Evolutionary conservation across 768 basidiomycete species (phyloP).

Genomic region (Pluteus cervinus): DNA sequence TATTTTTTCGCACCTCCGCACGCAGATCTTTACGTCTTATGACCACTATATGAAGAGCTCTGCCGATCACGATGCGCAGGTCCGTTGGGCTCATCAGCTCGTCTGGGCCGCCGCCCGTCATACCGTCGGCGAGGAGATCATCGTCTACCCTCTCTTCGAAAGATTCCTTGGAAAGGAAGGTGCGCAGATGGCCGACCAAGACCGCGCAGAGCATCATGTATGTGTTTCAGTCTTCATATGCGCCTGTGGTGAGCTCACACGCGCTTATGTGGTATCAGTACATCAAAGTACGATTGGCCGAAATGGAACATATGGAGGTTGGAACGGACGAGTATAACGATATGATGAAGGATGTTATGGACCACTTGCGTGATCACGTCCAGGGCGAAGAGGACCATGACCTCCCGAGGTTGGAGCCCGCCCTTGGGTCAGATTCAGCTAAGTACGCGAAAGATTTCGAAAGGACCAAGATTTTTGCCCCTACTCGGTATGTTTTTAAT

Average conservation of each 20-base stretch:
- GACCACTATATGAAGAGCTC: conserved; percentile 36
- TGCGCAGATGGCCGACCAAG: conserved; percentile 42
- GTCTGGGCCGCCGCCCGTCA: conserved; percentile 59
- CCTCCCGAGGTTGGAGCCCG: neutral
- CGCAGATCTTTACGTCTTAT: conserved; percentile 53
- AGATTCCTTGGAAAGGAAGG: conserved; percentile 48
- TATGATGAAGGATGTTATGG: neutral
- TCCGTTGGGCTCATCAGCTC: conserved; percentile 49
- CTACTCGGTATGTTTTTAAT: neutral
- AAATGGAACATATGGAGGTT: neutral
- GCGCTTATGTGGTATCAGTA: no score
- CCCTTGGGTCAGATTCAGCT: neutral
- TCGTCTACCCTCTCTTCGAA: conserved; percentile 61
- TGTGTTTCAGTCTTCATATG: conserved; percentile 4
- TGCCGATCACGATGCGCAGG: conserved; percentile 40
- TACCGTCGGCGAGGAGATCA: conserved; percentile 55
- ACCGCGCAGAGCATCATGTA: conserved; percentile 53
- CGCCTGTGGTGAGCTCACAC: no score
- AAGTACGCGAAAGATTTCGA: neutral
- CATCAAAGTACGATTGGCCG: conserved; percentile 14
- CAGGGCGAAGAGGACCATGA: neutral
- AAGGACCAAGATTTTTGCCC: conserved; percentile 1
- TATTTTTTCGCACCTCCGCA: neutral
- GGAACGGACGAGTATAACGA: neutral
- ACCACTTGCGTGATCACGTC: neutral